Base-by-base conservation (phyloP, 1,284 basidiomycete species). In the Apiotrichum siamense region DNA sequence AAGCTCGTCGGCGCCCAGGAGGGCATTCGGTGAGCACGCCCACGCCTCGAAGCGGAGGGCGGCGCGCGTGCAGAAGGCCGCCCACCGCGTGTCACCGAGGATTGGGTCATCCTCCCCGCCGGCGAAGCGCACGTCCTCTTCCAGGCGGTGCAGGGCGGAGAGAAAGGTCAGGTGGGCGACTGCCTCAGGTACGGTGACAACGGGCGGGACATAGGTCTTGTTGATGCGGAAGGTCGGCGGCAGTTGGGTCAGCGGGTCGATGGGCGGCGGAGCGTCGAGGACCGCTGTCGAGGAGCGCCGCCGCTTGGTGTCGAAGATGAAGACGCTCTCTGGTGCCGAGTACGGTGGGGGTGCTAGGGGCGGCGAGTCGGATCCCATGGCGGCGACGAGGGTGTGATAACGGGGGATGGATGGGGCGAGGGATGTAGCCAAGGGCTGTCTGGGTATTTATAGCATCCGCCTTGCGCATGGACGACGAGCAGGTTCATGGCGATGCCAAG, bases 91-190 rank as follows among this genome's bases (percentile, higher is more conserved):
- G 17, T 59, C 57, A 7, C 32, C 46, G 3, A 47, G 26, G 10
- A 56, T 38, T 15, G 47, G 15, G 27, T 25, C 10, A n/a, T 33
- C 37, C 9, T 20, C 17, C 3, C 26, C 24, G 3, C 39, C 39
- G 13, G 52, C 48, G 12, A 47, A 49, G 40, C 52, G 52, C 24
- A 54, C 52, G 20, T 58, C 57, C 33, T 54, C 44, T 21, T 52
- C 58, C 29, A 60, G 41, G 2, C 50, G 36, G 23, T 52, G 50
- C 13, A 64, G 45, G 17, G 57, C 58, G 3, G 51, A 37, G 10
- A 64, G 55, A 46, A 64, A 57, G 4, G 47, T 57, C n/a, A 64
- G 49, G 48, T 64, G 62, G 45, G 59, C 45, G 27, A 50, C 51
- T 20, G 39, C 41, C 59, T 64, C 41, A 7, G 52, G 53, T 20